These are phyloP conservation scores for Astrocystis sublimbata DNA, from an alignment of 495 filamentous ascomycete species.

Conservation along the genomic window DNA sequence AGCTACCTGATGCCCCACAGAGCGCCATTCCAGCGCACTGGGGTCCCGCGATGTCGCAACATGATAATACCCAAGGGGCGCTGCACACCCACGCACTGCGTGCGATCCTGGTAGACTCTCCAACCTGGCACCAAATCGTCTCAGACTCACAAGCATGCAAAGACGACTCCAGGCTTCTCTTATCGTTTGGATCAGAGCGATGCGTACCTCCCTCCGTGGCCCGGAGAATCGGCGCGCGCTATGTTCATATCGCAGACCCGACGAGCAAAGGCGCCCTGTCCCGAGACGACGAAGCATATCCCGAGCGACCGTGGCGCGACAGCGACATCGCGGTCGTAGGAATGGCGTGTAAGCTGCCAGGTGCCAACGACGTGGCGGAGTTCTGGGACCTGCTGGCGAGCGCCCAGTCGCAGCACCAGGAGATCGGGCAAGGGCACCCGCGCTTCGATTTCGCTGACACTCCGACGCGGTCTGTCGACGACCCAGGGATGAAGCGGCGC, in stretches of 20 bases:
- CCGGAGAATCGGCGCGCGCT: conserved; percentile 24
- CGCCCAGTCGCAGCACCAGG: conserved; percentile 35
- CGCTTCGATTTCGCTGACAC: conserved; percentile 41
- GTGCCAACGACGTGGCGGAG: conserved; percentile 37
- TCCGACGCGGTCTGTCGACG: conserved; percentile 31
- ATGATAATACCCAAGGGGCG: conserved; percentile 11
- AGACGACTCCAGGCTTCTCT: conserved; percentile 22
- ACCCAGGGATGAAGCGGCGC: conserved; percentile 27
- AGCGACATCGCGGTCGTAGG: conserved; percentile 44
- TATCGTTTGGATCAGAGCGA: conserved; percentile 46
- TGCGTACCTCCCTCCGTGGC: conserved; percentile 43
- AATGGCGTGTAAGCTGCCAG: conserved; percentile 41
- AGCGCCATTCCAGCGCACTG: conserved; percentile 31
- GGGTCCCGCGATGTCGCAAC: conserved; percentile 23
- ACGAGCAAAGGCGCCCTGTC: not conserved
- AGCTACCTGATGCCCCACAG: conserved; percentile 39
- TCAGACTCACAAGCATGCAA: conserved; percentile 9
- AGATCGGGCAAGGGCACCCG: conserved; percentile 31
- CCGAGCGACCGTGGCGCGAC: conserved; percentile 18
- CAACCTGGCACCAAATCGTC: conserved; percentile 41
- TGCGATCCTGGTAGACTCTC: conserved; percentile 42
- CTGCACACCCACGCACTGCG: conserved; percentile 36
- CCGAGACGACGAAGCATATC: not conserved
- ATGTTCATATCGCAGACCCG: conserved; percentile 32
- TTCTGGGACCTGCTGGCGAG: conserved; percentile 39